A percentile compares a stretch with the other conserved stretches of the same genome.
These are phyloP conservation scores for Candida ortonii DNA, from an alignment of 805 yeast species.

Conservation along the genomic window DNA sequence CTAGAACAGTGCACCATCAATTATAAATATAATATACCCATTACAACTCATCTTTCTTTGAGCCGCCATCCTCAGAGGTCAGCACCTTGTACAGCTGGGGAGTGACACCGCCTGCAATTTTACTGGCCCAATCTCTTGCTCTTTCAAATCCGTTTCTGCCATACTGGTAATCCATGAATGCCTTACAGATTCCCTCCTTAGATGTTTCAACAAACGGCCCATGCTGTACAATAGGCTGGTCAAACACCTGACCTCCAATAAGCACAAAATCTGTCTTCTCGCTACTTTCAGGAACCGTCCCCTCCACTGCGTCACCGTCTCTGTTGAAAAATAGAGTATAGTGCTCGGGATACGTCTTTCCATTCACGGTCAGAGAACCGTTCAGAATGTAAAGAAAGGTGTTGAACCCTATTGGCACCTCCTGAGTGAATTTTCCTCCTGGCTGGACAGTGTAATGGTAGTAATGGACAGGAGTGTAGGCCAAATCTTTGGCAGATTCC, in stretches of 20 bases:
- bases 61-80: slow-evolving; percentile 20
- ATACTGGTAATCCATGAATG: slow-evolving; percentile 67
- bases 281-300: slow-evolving; percentile 45
- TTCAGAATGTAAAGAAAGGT: slow-evolving; percentile 65
- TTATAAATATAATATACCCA: not conserved
- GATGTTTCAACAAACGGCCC: slow-evolving; percentile 89
- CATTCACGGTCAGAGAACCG: slow-evolving; percentile 54
- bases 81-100: slow-evolving; percentile 25
- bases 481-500: slow-evolving; percentile 69
- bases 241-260: slow-evolving; percentile 71
- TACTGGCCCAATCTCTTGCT: slow-evolving; percentile 56
- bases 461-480: slow-evolving; percentile 77
- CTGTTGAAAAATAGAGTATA: slow-evolving; percentile 61
- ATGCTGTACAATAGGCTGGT: slow-evolving; percentile 78
- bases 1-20: not conserved
- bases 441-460: slow-evolving; percentile 65
- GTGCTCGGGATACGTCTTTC: slow-evolving; percentile 40
- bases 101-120: slow-evolving; percentile 35
- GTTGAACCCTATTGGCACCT: slow-evolving; percentile 58
- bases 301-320: slow-evolving; percentile 63
- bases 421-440: slow-evolving; percentile 62
- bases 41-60: slow-evolving; percentile 24
- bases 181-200: slow-evolving; percentile 62
- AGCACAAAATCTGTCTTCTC: slow-evolving; percentile 60
- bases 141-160: slow-evolving; percentile 70